phyloP scores from a whole-genome alignment of 2,329 filamentous ascomycete genomes.

The Colletotrichum chrysophilum region DNA sequence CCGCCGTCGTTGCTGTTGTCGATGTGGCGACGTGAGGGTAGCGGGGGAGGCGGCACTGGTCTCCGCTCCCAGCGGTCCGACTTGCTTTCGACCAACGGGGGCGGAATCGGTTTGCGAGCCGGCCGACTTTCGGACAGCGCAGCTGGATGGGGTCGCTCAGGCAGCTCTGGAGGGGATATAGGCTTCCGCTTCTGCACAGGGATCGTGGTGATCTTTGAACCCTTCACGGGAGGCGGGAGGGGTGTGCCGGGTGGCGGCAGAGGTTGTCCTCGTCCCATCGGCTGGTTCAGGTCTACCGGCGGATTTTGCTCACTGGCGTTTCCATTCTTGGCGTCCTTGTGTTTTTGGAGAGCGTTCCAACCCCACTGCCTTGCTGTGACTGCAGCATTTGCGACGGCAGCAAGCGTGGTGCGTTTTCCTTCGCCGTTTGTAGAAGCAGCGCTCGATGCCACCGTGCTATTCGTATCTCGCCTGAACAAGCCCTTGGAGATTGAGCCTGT shows the following conservation, averaged over 20 bases:
- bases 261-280: conserved; percentile 83
- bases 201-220: conserved; percentile 61
- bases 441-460: conserved; percentile 34
- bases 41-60: conserved; percentile 46
- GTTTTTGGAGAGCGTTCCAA: conserved; percentile 59
- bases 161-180: conserved; percentile 42
- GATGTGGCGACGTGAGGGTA: conserved; percentile 51
- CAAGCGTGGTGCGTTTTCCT: conserved; percentile 54
- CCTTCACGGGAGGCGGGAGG: conserved; percentile 71
- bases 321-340: conserved; percentile 44
- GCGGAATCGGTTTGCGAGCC: conserved; percentile 58
- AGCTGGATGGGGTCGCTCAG: conserved; percentile 19
- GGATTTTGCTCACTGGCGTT: conserved; percentile 21
- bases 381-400: conserved; percentile 61
- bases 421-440: conserved; percentile 39
- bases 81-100: conserved; percentile 27
- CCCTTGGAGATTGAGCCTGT: conserved; percentile 42
- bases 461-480: conserved; percentile 44
- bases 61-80: conserved; percentile 25
- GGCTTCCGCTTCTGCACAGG: conserved; percentile 70
- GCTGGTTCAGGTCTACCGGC: conserved; percentile 59
- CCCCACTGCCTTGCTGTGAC: conserved; percentile 64
- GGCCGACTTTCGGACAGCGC: conserved; percentile 11
- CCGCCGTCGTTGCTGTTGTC: conserved; percentile 39
- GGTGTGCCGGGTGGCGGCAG: conserved; percentile 82